Evolutionary conservation across 768 basidiomycete species (phyloP), one percentile per base, ranked within the genome.

Genomic region (Lentinula raphanica): DNA sequence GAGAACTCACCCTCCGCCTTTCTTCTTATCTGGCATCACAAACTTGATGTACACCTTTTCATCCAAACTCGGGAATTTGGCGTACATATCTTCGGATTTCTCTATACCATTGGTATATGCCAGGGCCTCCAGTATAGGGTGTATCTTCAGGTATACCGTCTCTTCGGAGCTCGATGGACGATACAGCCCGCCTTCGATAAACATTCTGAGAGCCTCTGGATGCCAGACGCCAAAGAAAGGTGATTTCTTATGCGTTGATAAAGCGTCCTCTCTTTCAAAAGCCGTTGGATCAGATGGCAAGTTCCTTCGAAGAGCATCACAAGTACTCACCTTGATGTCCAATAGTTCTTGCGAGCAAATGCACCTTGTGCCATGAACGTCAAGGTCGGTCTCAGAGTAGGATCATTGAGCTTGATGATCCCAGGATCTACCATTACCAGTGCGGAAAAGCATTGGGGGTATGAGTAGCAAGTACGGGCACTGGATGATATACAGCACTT

Each of bases 361-460:
- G 90, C 84, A 6, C 77, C 79, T 1, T 63, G 38, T 1, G 77
- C 66, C 6, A 79, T 64, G 15, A 58, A 55, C 13, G 21, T 68
- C 57, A 27, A 60, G 56, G 5, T 62, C 54, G 12, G 53, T 36
- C 48, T 60, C 61, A 31, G 58, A 39, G 5, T 58, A 35, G 70
- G 72, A 45, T 71, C 35, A 15, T 53, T 68, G 40, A 73, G 67
- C 27, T 64, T 66, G 1, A 62, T 51, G 32, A 90, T 82, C 65
- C 94, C 82, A 0, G 94, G 92, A 67, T 97, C 94, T 28, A 94
- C 69, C 21, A 95, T 77, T 36, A 91, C 71, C 39, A 96, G 71
- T 0, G 82, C 81, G 29, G 83, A 76, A 73, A 93, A 94, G 5
- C 94, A 73, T 2, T 72, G 71, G 0, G 92, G 91, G 56, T 76